Evolutionary conservation across 768 basidiomycete species (phyloP), one percentile per base, ranked within the genome.

Genomic region (Tubosaeta sp.): DNA sequence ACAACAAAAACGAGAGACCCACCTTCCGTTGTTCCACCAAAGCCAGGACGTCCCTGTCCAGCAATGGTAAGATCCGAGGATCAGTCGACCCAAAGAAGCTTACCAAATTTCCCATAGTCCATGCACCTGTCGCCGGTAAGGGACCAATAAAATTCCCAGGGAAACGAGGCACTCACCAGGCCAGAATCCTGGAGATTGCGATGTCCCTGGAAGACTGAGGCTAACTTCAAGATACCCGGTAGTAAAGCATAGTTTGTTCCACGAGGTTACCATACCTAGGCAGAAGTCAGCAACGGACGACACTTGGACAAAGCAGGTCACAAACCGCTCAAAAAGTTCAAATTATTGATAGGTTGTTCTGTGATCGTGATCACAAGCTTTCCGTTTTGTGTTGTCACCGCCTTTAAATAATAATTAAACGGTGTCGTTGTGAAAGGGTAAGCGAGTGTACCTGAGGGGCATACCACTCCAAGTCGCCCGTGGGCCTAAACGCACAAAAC

Each of bases 171-270:
- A 73, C 42, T 71, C 62, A 76, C 84, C 93, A 48, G 95, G 94
- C 94, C 93, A 96, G 53, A 90, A 75, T 6, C 93, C 93, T 11
- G 86, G 79, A 14, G 76, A 74, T 35, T 61, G 56, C 1, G 78
- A 71, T 11, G 72, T 67, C 6, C 89, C 90, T 16, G 90, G 89
- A 58, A 91, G 65, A 63, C 86, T 89, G 18, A 91, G 59, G n/a
- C 76, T 79, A 3, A 86, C 81, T 70, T 96, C 96, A 50, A 97
- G 73, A 63, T 94, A 93, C 2, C 91, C 93, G 0, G 91, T 92
- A 14, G 84, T 94, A 71, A 94, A 96, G 71, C 94, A 98, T 48
- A 96, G 70, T 70, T 96, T 91, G 71, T 96, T 95, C 94, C 94
- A 96, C 12, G 84, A 79, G 58, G 87, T 83, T 10, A 94, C 47